Conservation (phyloP, 148 eudicot genomes). For the Rhododendron molle region DNA sequence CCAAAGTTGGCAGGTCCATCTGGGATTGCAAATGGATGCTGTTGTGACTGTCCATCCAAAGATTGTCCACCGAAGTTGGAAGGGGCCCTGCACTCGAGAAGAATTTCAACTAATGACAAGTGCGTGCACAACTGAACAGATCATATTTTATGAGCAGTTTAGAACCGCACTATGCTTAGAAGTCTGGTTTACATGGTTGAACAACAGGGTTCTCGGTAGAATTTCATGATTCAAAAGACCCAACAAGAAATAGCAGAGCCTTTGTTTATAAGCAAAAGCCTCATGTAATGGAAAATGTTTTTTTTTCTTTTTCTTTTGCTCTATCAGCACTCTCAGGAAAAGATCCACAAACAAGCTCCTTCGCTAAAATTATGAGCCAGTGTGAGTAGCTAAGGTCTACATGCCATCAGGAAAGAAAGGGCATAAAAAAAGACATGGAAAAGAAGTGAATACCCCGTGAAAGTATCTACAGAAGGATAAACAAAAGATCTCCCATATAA, state of each 20-base stretch:
- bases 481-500: slow-evolving; percentile 85
- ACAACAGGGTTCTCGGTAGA: not conserved
- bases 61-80: slow-evolving; percentile 26
- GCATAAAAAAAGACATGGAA: not conserved
- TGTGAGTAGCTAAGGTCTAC: not conserved
- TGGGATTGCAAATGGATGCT: slow-evolving; percentile 24
- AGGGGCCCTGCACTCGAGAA: slow-evolving; percentile 50
- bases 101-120: not conserved
- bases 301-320: not conserved
- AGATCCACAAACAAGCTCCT: not conserved
- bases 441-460: slow-evolving; percentile 50
- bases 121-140: not conserved
- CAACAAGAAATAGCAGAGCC: not conserved
- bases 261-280: not conserved
- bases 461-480: slow-evolving; percentile 61
- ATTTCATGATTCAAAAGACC: not conserved
- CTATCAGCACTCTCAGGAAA: not conserved
- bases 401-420: not conserved
- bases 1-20: slow-evolving; percentile 32
- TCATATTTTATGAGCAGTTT: not conserved
- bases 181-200: not conserved
- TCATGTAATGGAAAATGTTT: not conserved
- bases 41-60: slow-evolving; percentile 31
- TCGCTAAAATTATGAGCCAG: not conserved
- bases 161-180: not conserved